These are phyloP conservation scores for Gossypium laxum DNA, from an alignment of 441 rosid genomes.

Conservation along the genomic window DNA sequence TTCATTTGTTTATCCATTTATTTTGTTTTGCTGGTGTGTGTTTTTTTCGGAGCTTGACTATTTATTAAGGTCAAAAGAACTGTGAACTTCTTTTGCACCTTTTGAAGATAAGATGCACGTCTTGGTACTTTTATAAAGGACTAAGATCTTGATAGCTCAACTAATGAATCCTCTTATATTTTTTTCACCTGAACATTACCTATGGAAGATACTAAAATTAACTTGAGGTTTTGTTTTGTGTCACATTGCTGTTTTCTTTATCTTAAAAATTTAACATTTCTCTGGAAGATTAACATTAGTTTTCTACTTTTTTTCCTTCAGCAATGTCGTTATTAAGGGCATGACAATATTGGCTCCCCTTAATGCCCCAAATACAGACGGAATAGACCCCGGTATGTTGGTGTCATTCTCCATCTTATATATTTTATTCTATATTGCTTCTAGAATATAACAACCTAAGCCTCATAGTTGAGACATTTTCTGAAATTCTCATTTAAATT, in stretches of 20 bases:
- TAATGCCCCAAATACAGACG: slow-evolving; percentile 89
- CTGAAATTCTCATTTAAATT: not conserved
- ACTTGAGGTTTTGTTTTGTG: not conserved
- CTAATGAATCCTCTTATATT: not conserved
- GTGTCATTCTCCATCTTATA: slow-evolving; percentile 6
- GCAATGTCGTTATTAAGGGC: slow-evolving; percentile 67
- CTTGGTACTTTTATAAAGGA: not conserved
- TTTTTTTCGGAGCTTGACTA: not conserved
- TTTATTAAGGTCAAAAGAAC: not conserved
- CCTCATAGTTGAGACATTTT: not conserved
- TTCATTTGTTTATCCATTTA: not conserved
- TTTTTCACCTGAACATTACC: not conserved
- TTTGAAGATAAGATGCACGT: not conserved
- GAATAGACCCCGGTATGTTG: slow-evolving; percentile 73
- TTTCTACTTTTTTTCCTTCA: slow-evolving; percentile 21
- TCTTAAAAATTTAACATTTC: not conserved
- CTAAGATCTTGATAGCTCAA: not conserved
- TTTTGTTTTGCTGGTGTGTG: not conserved
- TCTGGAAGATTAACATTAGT: not conserved
- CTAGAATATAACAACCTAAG: not conserved
- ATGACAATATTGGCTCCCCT: slow-evolving; percentile 92
- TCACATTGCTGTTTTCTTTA: not conserved
- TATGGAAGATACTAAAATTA: not conserved
- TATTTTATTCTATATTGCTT: not conserved
- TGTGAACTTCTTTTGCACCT: not conserved